These are phyloP conservation scores for Phytophthora vignae DNA, from an alignment of 352 stramenopile genomes.

Conservation along the genomic window DNA sequence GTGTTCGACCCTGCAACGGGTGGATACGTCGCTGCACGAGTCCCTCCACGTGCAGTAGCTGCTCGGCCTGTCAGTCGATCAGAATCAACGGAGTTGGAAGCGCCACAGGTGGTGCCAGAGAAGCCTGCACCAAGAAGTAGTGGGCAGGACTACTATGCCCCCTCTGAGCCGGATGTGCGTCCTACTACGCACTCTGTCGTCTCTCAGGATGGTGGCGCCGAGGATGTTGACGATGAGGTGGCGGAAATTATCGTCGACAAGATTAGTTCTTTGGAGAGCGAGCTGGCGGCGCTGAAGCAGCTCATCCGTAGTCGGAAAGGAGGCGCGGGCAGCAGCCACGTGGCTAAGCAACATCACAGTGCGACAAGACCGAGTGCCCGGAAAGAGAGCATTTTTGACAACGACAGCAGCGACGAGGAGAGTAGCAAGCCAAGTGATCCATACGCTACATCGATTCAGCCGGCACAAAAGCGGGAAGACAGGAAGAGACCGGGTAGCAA, in stretches of 20 bases:
- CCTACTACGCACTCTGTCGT: constrained; percentile 3
- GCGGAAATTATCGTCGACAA: constrained; percentile 84
- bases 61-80: constrained; percentile 8
- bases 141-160: constrained; percentile 11
- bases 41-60: constrained; percentile 13
- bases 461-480: constrained; percentile 4
- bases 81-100: constrained; percentile 16
- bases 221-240: constrained; percentile 49
- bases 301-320: constrained; percentile 67
- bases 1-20: constrained; percentile 69
- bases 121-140: constrained; percentile 1
- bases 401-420: constrained; percentile 62
- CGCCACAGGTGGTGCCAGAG: not conserved
- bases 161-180: not conserved
- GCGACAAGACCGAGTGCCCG: constrained; percentile 23
- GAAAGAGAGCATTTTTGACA: constrained; percentile 84
- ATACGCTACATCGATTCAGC: constrained; percentile 15
- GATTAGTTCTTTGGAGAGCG: constrained; percentile 75
- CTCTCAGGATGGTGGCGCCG: constrained; percentile 2
- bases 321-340: constrained; percentile 7
- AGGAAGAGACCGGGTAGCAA: constrained; percentile 30
- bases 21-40: constrained; percentile 56
- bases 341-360: constrained; percentile 8
- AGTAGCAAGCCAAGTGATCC: constrained; percentile 25
- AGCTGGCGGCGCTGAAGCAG: constrained; percentile 73